These are phyloP conservation scores for Conticribra weissflogii DNA, from an alignment of 108 stramenopile species.

Conservation along the genomic window DNA sequence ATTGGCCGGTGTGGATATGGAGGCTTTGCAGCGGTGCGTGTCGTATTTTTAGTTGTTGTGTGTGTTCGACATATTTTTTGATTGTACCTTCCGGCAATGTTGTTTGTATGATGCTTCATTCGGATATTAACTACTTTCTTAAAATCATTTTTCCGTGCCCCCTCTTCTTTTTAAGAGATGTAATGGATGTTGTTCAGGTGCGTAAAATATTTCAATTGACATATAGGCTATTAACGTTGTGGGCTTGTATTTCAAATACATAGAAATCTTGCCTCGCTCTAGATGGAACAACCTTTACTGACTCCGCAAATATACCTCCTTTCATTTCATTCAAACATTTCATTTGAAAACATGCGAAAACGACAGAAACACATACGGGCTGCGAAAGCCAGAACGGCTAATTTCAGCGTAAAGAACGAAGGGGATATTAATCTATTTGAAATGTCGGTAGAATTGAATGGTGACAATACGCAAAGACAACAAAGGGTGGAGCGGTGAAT, in stretches of 20 bases:
- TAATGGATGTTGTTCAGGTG: too few species aligned
- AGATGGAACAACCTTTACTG: too few species aligned
- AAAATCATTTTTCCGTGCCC: too few species aligned
- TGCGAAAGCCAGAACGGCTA: constrained; percentile 40
- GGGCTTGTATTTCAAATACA: background rate
- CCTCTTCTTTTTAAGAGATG: too few species aligned
- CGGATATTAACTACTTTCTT: too few species aligned
- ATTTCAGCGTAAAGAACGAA: constrained; percentile 46
- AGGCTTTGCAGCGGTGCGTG: constrained; percentile 54
- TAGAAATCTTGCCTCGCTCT: background rate
- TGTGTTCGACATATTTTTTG: background rate
- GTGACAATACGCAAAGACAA: background rate
- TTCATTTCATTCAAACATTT: too few species aligned
- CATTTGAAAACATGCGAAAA: too few species aligned
- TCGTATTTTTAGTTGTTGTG: background rate
- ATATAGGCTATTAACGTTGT: too few species aligned
- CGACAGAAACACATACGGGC: constrained; percentile 53
- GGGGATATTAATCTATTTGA: constrained; percentile 52
- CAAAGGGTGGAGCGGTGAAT: too few species aligned
- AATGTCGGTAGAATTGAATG: constrained; percentile 58
- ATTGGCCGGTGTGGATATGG: constrained; percentile 55
- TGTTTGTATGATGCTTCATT: background rate
- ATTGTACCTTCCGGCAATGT: background rate
- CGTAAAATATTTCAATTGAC: too few species aligned
- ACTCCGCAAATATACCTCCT: too few species aligned